Base-by-base conservation (phyloP, 495 filamentous ascomycete genomes). In the Penicillium desertorum region DNA sequence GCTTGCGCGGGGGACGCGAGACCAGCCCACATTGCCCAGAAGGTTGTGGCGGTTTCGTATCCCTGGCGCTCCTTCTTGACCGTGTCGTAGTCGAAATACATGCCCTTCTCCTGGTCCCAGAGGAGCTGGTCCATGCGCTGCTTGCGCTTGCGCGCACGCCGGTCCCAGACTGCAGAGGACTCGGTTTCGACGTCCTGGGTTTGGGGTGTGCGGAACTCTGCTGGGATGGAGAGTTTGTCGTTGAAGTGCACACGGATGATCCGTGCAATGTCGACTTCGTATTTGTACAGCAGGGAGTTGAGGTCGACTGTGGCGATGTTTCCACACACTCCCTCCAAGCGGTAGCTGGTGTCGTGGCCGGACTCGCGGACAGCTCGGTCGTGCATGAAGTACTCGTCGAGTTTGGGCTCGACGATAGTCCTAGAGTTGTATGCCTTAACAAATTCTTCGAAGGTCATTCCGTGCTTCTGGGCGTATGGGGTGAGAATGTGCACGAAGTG, bases 1-100 rank as follows among this genome's bases (percentile, higher is more conserved):
- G 94, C 94, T 71, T 96, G 92, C 45, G 78, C 80, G 2, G 92
- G 91, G 23, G 82, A 87, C 6, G 88, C 85, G 22, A 92, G 80
- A 32, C 92, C 94, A 17, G 91, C 89, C 95, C 94, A 98, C 73
- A 98, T 87, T 2, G 94, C 83, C 93, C 94, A 98, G 78, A 98
- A 92, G 16, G 90, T 95, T 4, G 94, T 98, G 22, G 84, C 89
- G 53, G 81, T 86, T 71, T 98, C 94, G 66, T 96, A 96, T 10
- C 76, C 81, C 49, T 79, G 88, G 62, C 88, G 89, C 67, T 88
- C 64, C 64, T 89, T 81, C 66, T 86, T 92, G 51, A 81, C 83
- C 0, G 90, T 96, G 69, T 98, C 82, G 71, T 96, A 97, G 73
- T 98, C 94, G 65, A 96, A 96, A 76, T 88, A 98, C 87, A 98